Percentiles rank a stretch among this genome's conserved stretches.
These are phyloP conservation scores for Thelephora ganbajun DNA, from an alignment of 768 basidiomycete genomes.

Conservation along the genomic window DNA sequence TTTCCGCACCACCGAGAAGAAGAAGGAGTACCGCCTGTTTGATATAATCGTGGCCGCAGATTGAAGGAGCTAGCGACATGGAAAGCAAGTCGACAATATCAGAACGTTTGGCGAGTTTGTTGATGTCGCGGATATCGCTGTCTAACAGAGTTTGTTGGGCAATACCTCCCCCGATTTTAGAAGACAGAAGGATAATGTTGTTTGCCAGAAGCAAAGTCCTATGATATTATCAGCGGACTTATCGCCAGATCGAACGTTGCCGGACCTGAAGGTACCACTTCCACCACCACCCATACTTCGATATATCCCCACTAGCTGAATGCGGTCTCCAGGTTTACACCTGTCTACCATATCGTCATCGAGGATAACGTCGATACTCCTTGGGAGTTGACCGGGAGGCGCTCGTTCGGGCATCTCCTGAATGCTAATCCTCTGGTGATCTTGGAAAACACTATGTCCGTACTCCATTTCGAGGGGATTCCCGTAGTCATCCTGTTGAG, in stretches of 20 bases:
- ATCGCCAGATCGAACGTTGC: slow-evolving; percentile 16
- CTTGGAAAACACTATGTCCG: slow-evolving; percentile 82
- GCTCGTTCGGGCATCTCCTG: slow-evolving; percentile 99
- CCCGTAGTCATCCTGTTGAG: slow-evolving; percentile 87
- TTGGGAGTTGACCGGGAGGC: slow-evolving; percentile 90
- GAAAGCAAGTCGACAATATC: slow-evolving; percentile 84
- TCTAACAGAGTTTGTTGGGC: slow-evolving; percentile 88
- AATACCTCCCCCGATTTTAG: slow-evolving; percentile 90
- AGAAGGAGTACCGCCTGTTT: slow-evolving; percentile 89
- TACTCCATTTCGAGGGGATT: slow-evolving; percentile 81
- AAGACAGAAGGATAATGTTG: slow-evolving; percentile 87
- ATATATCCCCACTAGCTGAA: slow-evolving; percentile 92
- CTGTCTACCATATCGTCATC: slow-evolving; percentile 96
- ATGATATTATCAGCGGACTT: slow-evolving; percentile 8
- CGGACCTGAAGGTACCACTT: slow-evolving; percentile 76
- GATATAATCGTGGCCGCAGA: slow-evolving; percentile 92
- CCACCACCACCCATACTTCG: slow-evolving; percentile 88
- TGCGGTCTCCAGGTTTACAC: slow-evolving; percentile 95
- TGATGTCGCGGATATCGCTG: slow-evolving; percentile 90
- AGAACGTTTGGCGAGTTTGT: slow-evolving; percentile 78
- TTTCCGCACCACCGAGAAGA: slow-evolving; percentile 91
- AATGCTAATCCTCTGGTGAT: slow-evolving; percentile 95
- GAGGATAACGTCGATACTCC: slow-evolving; percentile 90
- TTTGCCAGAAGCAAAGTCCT: slow-evolving; percentile 92
- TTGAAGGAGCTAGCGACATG: slow-evolving; percentile 92